Evolutionary conservation across 768 basidiomycete genomes (phyloP).

Genomic region (Rhodotorula graminis): DNA sequence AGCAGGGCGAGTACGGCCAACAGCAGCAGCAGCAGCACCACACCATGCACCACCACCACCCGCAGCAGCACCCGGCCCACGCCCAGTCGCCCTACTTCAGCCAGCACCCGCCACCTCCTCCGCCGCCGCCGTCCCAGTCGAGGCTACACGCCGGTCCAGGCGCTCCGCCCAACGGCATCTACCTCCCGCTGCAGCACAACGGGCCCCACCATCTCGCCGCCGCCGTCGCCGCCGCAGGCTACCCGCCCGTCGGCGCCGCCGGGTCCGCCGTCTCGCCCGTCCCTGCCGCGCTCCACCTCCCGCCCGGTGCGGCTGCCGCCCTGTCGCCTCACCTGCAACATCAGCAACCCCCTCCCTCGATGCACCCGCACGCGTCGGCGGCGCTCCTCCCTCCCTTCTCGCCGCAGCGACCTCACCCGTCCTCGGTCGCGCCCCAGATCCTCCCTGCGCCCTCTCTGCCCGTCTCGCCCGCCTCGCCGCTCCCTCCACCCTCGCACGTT

Average conservation of each 20-base stretch:
- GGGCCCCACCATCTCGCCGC: slow-evolving; percentile 15
- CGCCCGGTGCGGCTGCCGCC: background rate
- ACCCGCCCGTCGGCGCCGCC: background rate
- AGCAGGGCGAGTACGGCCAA: background rate
- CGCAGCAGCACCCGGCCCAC: background rate
- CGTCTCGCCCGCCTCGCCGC: slow-evolving; percentile 20
- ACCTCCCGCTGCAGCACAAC: slow-evolving; percentile 16
- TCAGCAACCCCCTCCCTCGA: background rate
- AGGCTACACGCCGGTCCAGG: background rate
- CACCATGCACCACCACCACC: background rate
- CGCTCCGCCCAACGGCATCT: slow-evolving; percentile 8
- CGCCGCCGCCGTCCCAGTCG: background rate
- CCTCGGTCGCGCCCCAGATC: background rate
- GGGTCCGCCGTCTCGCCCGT: background rate
- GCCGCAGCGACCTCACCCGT: background rate
- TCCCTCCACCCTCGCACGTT: background rate
- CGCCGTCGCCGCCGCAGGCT: background rate
- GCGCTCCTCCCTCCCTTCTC: slow-evolving; percentile 4
- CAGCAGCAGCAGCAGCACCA: background rate
- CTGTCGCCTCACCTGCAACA: background rate
- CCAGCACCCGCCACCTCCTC: background rate
- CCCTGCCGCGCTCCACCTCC: background rate
- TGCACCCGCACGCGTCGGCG: background rate
- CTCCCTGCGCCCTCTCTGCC: slow-evolving; percentile 4
- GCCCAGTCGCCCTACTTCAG: background rate